Base-by-base conservation (phyloP, 1,284 basidiomycete genomes). In the Hortiboletus rubellus region DNA sequence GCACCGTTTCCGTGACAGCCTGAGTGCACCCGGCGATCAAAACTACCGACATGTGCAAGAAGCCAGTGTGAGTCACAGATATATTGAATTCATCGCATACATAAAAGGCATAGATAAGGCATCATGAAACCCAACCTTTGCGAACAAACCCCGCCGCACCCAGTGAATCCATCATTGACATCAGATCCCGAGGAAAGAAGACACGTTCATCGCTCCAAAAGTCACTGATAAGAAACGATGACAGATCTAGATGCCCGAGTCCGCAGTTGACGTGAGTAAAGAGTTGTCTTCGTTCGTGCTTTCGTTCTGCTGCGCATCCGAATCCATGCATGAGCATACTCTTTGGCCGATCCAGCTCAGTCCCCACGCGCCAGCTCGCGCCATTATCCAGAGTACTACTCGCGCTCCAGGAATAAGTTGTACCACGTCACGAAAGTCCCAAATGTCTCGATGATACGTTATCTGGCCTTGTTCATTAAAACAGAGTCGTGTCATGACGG, bases 401-500 rank as follows among this genome's bases (percentile, higher is more conserved):
- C 81, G 79, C 60, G 83, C 79, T 5, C 89, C 87, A 6, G 89
- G 89, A 9, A 90, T 68, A 44, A 91, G 78, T 34, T 82, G 83
- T 62, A 88, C 74, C 58, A 89, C 75, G 63, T 90, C 88, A 67
- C 84, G 77, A 62, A 88, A 77, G 66, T 91, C 87, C 87, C 87
- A 90, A 46, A 87, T 79, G 65, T 91, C 88, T 31, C 87, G 79
- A 64, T 91, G 89, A 63, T 85, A 80, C 2, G 86, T 86, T 52
- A 91, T 85, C 53, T 79, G 81, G 12, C 85, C 86, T 66, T 85
- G 84, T 63, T 90, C 89, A 68, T 91, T 91, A 70, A 91, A 89
- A 33, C 80, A 79, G 22, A 91, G 79, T 24, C 84, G 80, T 9
- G 88, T 87, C 53, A 87, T 78, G 46, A 91, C 79, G 46, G 79